Percentiles rank a stretch among this genome's conserved stretches.
Conservation (phyloP, 140 eudicot species). For the Cichorium intybus region DNA sequence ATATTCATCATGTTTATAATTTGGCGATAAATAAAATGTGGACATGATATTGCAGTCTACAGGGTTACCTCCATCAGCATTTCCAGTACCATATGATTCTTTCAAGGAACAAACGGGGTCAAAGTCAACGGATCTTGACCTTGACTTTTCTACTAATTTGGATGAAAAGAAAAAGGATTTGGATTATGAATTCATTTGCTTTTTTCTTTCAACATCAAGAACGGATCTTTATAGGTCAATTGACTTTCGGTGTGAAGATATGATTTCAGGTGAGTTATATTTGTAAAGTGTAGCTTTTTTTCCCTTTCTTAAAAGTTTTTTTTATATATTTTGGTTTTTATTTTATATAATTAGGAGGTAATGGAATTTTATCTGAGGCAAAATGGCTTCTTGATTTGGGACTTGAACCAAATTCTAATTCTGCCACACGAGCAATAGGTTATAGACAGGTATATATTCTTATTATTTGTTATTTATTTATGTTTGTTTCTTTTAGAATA, state of each 20-base stretch:
- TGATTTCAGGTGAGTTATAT: constrained; percentile 77
- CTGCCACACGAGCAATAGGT: constrained; percentile 98
- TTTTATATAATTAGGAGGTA: constrained; percentile 39
- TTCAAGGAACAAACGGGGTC: constrained; percentile 47
- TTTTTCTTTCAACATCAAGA: constrained; percentile 82
- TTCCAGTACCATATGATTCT: constrained; percentile 82
- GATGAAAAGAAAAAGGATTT: constrained; percentile 51
- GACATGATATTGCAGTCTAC: constrained; percentile 67
- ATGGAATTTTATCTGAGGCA: constrained; percentile 89
- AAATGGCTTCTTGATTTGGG: constrained; percentile 92
- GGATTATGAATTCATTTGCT: constrained; percentile 81
- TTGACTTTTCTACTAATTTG: constrained; percentile 23
- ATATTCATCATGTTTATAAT: not conserved
- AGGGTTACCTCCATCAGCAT: constrained; percentile 86
- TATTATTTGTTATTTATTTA: not conserved
- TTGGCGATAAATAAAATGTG: too few species aligned
- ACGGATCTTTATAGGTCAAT: constrained; percentile 82
- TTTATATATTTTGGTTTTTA: constrained; percentile 2
- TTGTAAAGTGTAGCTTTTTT: not conserved
- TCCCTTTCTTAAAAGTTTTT: constrained; percentile 3
- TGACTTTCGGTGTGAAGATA: constrained; percentile 94
- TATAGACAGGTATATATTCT: constrained; percentile 72
- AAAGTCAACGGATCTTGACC: constrained; percentile 23
- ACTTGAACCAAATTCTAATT: constrained; percentile 83
- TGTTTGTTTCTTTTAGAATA: not conserved